Conservation (phyloP, 208 protist species). For the Wallacemonas rigidus region DNA sequence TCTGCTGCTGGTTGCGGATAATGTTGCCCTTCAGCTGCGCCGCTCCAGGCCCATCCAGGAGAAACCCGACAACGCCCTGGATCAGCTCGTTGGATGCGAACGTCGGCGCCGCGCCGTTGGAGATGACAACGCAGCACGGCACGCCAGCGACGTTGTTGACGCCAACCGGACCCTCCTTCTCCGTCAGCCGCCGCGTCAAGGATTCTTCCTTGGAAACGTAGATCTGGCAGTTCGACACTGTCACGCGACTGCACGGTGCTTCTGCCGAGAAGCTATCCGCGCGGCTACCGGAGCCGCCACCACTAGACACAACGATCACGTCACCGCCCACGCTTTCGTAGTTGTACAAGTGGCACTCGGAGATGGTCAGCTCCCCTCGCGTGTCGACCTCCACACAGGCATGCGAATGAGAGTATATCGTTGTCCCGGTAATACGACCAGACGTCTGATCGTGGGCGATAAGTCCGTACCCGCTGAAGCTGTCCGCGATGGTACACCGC, state of each 20-base stretch:
- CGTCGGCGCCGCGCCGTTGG: slow-evolving; percentile 61
- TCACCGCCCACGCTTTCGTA: slow-evolving; percentile 42
- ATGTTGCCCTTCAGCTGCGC: slow-evolving; percentile 72
- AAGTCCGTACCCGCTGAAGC: slow-evolving; percentile 70
- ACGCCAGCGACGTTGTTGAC: slow-evolving; percentile 24
- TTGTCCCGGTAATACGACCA: slow-evolving; percentile 52
- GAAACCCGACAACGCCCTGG: slow-evolving; percentile 76
- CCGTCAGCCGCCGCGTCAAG: neutral
- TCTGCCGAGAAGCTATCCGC: slow-evolving; percentile 20
- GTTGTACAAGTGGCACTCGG: slow-evolving; percentile 68
- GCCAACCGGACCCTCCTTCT: neutral
- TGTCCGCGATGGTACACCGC: slow-evolving; percentile 72
- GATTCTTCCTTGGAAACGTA: slow-evolving; percentile 40
- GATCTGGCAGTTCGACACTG: slow-evolving; percentile 59
- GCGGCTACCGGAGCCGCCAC: slow-evolving; percentile 1
- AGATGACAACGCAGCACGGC: slow-evolving; percentile 72
- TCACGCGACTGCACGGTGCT: slow-evolving; percentile 52
- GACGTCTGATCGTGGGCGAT: slow-evolving; percentile 59
- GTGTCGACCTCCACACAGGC: slow-evolving; percentile 78
- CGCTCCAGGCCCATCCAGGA: slow-evolving; percentile 63
- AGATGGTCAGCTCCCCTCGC: slow-evolving; percentile 57
- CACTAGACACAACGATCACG: slow-evolving; percentile 45
- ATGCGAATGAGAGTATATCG: slow-evolving; percentile 54
- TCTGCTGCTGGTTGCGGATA: slow-evolving; percentile 71
- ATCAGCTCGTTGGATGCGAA: slow-evolving; percentile 71